Percentiles rank a stretch among this genome's conserved stretches.
Conservation (phyloP, 2,329 filamentous ascomycete species). For the Fusarium mangiferae region DNA sequence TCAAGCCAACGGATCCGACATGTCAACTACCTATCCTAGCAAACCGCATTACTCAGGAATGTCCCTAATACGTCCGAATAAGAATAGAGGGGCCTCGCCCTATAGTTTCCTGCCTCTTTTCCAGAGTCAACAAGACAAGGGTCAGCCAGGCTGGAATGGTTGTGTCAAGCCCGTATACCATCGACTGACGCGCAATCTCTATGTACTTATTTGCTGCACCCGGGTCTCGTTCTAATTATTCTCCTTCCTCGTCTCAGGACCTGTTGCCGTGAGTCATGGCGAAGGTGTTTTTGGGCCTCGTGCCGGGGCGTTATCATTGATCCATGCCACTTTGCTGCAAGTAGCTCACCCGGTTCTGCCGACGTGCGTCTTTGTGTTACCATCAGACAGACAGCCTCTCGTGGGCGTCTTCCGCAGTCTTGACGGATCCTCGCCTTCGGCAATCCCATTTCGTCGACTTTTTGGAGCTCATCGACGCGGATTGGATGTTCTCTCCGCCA, state of each 20-base stretch:
- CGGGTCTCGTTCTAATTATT: background rate
- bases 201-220: background rate
- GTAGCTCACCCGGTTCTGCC: conserved; percentile 34
- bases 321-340: conserved; percentile 22
- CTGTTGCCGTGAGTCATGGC: conserved; percentile 19
- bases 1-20: conserved; percentile 1
- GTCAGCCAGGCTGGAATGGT: background rate
- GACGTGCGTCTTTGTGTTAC: conserved; percentile 41
- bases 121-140: background rate
- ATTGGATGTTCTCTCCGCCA: conserved; percentile 12
- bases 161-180: conserved; percentile 15
- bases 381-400: conserved; percentile 32
- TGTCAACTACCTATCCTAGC: background rate
- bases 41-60: conserved; percentile 4
- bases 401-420: conserved; percentile 26
- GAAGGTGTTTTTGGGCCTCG: conserved; percentile 8
- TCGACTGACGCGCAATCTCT: background rate
- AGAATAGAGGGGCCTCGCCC: background rate
- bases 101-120: background rate
- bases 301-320: conserved; percentile 15
- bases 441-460: conserved; percentile 27
- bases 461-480: conserved; percentile 2
- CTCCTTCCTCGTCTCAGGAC: background rate
- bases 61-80: background rate
- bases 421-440: conserved; percentile 32